Evolutionary conservation across 2,329 filamentous ascomycete genomes (phyloP), one percentile per base, ranked within the genome.

Genomic region (Trichoderma guizhouense): DNA sequence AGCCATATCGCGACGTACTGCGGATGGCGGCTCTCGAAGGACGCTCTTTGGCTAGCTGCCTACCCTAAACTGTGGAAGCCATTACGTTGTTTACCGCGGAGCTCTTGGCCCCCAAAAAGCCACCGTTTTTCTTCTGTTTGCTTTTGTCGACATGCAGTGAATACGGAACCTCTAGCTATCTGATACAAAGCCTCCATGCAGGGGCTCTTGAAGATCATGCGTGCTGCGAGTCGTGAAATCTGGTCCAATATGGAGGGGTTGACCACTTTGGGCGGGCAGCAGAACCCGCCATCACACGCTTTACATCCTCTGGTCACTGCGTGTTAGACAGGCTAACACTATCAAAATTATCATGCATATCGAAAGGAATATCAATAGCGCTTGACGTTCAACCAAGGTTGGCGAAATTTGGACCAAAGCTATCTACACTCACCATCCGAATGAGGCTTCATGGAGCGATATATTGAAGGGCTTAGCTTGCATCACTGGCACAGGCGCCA

Each of bases 371-470:
- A 21, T 57, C 64, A 43, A 58, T 67, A 67, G 64, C 61, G 39
- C 18, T 58, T 34, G 24, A 24, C 34, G 64, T 28, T 43, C 18
- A 21, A 60, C 57, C 24, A 18, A 21, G 34, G 60, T 36, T 63
- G 28, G 57, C 21, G 39, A 28, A n/a, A 60, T 15, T 34, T 18
- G 15, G n/a, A 24, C 30, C 39, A 32, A 57, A 57, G 64, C 64
- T 24, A 67, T 57, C 53, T 39, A 24, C 11, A 39, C 34, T 67
- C 30, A 51, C 63, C 30, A 62, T 63, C 32, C 60, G 63, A 66
- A 66, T 66, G 63, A 51, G 63, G 63, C n/a, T 8, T 57, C 21
- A 66, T 66, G 30, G 63, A 32, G 63, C 63, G 63, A 66, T 55
- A 55, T 67, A 67, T 67, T 43, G 51, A 67, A 63, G 36, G 30